These are phyloP conservation scores for Xylaria arbuscula DNA, from an alignment of 2,329 filamentous ascomycete species.

Conservation along the genomic window DNA sequence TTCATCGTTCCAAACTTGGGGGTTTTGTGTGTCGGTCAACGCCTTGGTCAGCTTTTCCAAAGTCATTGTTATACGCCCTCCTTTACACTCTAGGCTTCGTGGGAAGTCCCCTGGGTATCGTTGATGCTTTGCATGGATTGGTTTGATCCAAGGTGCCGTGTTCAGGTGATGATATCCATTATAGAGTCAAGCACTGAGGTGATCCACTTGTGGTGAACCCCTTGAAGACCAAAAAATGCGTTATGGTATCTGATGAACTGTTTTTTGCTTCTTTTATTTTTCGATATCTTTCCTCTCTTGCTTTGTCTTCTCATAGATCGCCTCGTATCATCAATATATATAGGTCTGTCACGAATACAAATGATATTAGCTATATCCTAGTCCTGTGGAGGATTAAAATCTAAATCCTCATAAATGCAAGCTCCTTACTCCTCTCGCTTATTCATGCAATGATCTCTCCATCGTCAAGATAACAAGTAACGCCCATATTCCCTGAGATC, in stretches of 20 bases:
- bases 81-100: constrained; percentile 51
- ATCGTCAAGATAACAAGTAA: neutral
- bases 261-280: constrained; percentile 10
- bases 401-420: constrained; percentile 18
- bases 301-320: neutral
- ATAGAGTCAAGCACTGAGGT: constrained; percentile 99
- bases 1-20: constrained; percentile 58
- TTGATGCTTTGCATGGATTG: constrained; percentile 36
- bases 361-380: constrained; percentile 18
- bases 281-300: neutral
- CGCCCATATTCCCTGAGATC: constrained; percentile 9
- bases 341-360: neutral
- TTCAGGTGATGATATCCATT: constrained; percentile 90
- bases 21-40: constrained; percentile 46
- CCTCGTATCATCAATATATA: neutral
- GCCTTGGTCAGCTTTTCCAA: constrained; percentile 21
- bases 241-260: constrained; percentile 62
- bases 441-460: neutral
- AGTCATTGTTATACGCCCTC: constrained; percentile 44
- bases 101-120: constrained; percentile 42
- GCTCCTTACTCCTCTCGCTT: neutral
- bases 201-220: constrained; percentile 55
- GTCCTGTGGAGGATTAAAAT: constrained; percentile 29
- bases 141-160: constrained; percentile 43
- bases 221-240: constrained; percentile 60